These are phyloP conservation scores for Actinomortierella wolfii DNA, from an alignment of 371 early-diverging fungal species.

Conservation along the genomic window DNA sequence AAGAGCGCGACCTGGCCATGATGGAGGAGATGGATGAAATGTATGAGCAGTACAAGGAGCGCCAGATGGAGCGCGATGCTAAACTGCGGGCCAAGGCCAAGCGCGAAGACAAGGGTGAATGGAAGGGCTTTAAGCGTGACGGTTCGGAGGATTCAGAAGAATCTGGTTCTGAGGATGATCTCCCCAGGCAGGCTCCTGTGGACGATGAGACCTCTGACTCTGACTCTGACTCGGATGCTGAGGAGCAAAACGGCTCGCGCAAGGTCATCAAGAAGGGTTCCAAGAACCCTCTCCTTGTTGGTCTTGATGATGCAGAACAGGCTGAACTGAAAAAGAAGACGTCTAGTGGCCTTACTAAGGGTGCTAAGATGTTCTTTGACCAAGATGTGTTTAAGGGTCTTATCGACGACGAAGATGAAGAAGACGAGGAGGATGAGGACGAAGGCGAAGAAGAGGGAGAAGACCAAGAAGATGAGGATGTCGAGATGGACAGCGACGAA, in stretches of 20 bases:
- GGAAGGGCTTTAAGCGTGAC: conserved; percentile 65
- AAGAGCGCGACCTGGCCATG: conserved; percentile 54
- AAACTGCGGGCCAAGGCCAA: conserved; percentile 71
- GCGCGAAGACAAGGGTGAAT: conserved; percentile 70
- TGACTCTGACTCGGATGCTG: conserved; percentile 53
- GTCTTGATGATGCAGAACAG: conserved; percentile 61
- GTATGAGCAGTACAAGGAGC: conserved; percentile 73
- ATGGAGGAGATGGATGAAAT: conserved; percentile 79
- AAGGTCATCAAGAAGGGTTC: conserved; percentile 43
- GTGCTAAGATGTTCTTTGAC: conserved; percentile 91
- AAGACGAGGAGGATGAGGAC: conserved; percentile 65
- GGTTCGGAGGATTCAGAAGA: conserved; percentile 52
- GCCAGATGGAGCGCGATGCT: conserved; percentile 76
- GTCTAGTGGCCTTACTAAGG: conserved; percentile 69
- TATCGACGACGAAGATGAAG: conserved; percentile 58
- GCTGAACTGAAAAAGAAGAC: conserved; percentile 59
- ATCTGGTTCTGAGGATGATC: conserved; percentile 45
- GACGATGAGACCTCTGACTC: conserved; percentile 36
- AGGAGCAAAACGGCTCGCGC: conserved; percentile 50
- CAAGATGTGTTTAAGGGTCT: conserved; percentile 87
- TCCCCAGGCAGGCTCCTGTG: conserved; percentile 9
- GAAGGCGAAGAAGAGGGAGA: conserved; percentile 49
- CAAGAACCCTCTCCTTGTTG: conserved; percentile 59
- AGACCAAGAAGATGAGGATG: conserved; percentile 38
- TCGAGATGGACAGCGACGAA: conserved; percentile 17